These are phyloP conservation scores for Staphylotrichum longicolle DNA, from an alignment of 495 filamentous ascomycete genomes.

Conservation along the genomic window DNA sequence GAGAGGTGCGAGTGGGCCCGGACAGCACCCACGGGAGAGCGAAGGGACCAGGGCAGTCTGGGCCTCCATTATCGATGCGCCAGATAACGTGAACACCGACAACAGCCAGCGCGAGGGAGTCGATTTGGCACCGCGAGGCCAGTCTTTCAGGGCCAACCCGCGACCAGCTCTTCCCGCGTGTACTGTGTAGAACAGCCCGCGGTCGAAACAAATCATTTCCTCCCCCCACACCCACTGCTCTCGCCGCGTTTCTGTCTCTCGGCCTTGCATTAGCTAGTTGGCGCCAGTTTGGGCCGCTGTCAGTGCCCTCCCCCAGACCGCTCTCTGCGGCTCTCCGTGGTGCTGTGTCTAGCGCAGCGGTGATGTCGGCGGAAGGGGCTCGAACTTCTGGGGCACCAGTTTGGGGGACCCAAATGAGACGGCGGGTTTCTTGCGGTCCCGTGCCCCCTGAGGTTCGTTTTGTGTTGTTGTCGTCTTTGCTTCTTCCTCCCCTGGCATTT, in stretches of 20 bases:
- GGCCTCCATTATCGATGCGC: not conserved
- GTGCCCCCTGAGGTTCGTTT: conserved; percentile 6
- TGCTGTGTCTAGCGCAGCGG: not conserved
- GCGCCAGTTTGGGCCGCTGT: not conserved
- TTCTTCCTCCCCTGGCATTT: conserved; percentile 13
- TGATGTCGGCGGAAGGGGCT: conserved; percentile 8
- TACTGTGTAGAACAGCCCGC: conserved; percentile 5
- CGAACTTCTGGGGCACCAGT: no score
- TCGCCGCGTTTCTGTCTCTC: not conserved
- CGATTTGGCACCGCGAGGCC: conserved; percentile 1
- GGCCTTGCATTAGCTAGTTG: conserved; percentile 4
- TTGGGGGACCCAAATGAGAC: no score
- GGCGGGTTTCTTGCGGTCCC: no score
- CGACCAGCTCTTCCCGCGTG: conserved; percentile 7
- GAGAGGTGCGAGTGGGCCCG: conserved; percentile 2
- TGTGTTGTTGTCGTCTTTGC: conserved; percentile 8
- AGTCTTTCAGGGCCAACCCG: conserved; percentile 8
- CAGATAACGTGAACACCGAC: not conserved
- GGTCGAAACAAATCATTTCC: conserved; percentile 6
- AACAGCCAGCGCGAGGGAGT: not conserved
- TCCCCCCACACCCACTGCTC: not conserved
- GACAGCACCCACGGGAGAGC: conserved; percentile 13
- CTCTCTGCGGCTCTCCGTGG: not conserved
- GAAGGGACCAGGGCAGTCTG: not conserved
- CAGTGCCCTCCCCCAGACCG: not conserved